A percentile compares a stretch with the other conserved stretches of the same genome.
These are phyloP conservation scores for Leucocoprinus sp. DNA, from an alignment of 768 basidiomycete species.

Conservation along the genomic window DNA sequence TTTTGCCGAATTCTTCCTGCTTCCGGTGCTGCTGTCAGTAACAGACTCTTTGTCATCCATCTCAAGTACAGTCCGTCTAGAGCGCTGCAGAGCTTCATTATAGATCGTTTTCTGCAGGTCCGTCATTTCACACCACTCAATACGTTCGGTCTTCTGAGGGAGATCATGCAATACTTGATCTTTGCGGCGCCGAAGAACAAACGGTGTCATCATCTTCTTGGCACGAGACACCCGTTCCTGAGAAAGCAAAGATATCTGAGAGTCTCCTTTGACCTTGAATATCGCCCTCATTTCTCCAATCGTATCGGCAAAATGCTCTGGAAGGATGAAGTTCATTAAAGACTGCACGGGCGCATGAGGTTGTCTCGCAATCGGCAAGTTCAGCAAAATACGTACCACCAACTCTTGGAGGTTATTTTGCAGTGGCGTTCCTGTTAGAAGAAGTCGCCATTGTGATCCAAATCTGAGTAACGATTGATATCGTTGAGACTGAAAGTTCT, in stretches of 20 bases:
- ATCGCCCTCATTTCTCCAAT: slow-evolving; percentile 81
- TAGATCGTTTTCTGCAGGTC: slow-evolving; percentile 76
- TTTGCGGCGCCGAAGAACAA: slow-evolving; percentile 93
- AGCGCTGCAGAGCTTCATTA: slow-evolving; percentile 75
- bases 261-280: slow-evolving; percentile 95
- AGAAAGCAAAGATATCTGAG: slow-evolving; percentile 79
- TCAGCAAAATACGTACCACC: slow-evolving; percentile 72
- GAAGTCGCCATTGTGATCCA: slow-evolving; percentile 79
- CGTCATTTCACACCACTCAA: slow-evolving; percentile 95
- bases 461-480: slow-evolving; percentile 85
- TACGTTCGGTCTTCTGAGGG: slow-evolving; percentile 85
- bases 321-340: slow-evolving; percentile 95
- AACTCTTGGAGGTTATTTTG: slow-evolving; percentile 89
- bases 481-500: slow-evolving; percentile 96
- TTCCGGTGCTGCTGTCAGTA: slow-evolving; percentile 19
- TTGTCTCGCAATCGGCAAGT: no score
- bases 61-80: slow-evolving; percentile 71
- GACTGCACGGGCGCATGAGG: slow-evolving; percentile 47
- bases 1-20: slow-evolving; percentile 30
- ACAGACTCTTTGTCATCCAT: slow-evolving; percentile 17
- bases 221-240: slow-evolving; percentile 91
- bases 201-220: slow-evolving; percentile 99
- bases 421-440: slow-evolving; percentile 92
- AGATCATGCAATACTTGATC: slow-evolving; percentile 94
- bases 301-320: slow-evolving; percentile 75